Base-by-base conservation (phyloP, 192 early-diverging fungal species). In the Haplosporangium gracile region DNA sequence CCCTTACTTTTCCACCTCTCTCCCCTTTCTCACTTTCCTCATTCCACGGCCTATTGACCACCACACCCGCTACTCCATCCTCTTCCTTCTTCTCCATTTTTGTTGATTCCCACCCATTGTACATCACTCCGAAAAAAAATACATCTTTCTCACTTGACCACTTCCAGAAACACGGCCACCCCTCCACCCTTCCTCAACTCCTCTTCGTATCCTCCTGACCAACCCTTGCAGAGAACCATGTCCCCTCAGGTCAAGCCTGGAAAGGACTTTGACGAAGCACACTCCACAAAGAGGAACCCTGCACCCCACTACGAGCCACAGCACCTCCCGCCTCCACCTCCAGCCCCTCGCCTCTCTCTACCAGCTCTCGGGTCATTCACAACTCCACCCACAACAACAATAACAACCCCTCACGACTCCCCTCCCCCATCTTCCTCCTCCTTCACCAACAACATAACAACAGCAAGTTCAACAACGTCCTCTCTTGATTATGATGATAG, bases 231-330 rank as follows among this genome's bases (percentile, higher is more conserved):
- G 16, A 2, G 11, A 40, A 26, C 45, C n/a, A 60, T 60, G 74
- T 24, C 47, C 20, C 74, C 38, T 13, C 38, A 26, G 32, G 74
- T 75, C 74, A 75, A 49, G 49, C 34, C 29, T n/a, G 47, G 51
- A 29, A 53, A 60, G 34, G 74, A 53, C 26, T 51, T 75, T 34
- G 74, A 53, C 51, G 38, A 60, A 22, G 32, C 74, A 34, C 51
- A 63, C 32, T n/a, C 32, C 29, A 65, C 60, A 65, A 65, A 29
- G 60, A 65, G 29, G 29, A n/a, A 24, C 26, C 74, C 22, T 20
- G 53, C n/a, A 7, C 74, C 47, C 51, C n/a, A 10, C n/a, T 26
- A 57, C 26, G 32, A 38, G 20, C 34, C 51, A 6, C 74, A 26
- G 9, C 74, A 53, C 24, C 53, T n/a, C 9, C 74, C 29, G 0